Conservation (phyloP, 73 alveolate species). For the Paramecium biaurelia region DNA sequence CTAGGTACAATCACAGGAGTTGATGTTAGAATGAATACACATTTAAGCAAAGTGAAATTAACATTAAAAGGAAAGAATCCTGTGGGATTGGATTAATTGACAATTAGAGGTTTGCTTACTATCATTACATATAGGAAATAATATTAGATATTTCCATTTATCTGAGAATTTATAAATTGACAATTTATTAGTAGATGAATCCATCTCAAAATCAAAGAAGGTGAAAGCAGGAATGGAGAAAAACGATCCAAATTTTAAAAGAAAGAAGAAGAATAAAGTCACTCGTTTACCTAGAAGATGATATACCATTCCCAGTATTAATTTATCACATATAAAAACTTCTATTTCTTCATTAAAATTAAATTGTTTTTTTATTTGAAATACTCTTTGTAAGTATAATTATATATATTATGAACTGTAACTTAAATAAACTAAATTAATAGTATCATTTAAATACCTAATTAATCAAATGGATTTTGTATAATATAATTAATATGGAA, state of each 20-base stretch:
- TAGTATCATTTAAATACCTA: not conserved
- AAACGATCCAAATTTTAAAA: conserved; percentile 45
- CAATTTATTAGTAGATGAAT: conserved; percentile 61
- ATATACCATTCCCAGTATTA: not conserved
- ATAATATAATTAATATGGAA: not conserved
- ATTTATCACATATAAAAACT: not conserved
- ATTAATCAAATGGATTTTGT: not conserved
- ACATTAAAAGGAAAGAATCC: conserved; percentile 97
- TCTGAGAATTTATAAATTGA: conserved; percentile 81
- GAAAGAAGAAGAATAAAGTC: conserved; percentile 53
- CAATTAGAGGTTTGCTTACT: conserved; percentile 89
- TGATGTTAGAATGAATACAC: conserved; percentile 97
- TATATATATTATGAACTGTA: not conserved
- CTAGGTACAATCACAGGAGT: conserved; percentile 96
- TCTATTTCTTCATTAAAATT: not conserved
- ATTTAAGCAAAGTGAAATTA: conserved; percentile 91
- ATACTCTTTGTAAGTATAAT: not conserved
- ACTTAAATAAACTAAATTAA: not conserved
- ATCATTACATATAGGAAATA: conserved; percentile 68
- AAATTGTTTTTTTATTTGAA: not conserved
- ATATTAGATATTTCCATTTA: conserved; percentile 89
- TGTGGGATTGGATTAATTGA: conserved; percentile 93
- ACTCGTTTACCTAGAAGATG: conserved; percentile 55
- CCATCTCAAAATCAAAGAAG: conserved; percentile 47
- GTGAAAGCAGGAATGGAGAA: conserved; percentile 56